A percentile compares a stretch with the other conserved stretches of the same genome.
phyloP scores from a whole-genome alignment of 1,284 basidiomycete species.

The Ceratobasidium sp. region DNA sequence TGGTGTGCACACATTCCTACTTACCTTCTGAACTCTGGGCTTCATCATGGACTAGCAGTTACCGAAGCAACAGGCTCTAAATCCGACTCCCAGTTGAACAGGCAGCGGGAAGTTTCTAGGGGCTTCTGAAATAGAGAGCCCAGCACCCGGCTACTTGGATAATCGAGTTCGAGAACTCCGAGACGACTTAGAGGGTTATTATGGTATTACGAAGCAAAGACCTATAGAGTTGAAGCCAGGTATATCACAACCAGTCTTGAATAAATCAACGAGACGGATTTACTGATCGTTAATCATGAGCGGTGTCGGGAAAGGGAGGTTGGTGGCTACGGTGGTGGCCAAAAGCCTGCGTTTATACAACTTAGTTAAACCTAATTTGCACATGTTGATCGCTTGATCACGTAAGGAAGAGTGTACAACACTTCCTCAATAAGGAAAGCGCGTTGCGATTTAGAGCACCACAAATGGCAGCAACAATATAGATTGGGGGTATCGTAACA shows the following conservation, averaged over 20 bases:
- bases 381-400: background rate
- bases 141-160: no score
- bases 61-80: background rate
- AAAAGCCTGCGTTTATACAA: background rate
- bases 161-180: no score
- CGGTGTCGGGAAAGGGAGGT: background rate
- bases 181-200: no score
- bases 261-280: background rate
- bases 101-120: no score
- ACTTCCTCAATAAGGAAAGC: background rate
- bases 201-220: background rate
- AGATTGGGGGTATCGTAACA: background rate
- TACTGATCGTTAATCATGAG: background rate
- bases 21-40: background rate
- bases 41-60: background rate
- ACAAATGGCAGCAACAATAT: background rate
- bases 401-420: background rate
- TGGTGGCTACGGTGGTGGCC: slow-evolving; percentile 29
- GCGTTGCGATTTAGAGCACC: background rate
- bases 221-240: background rate
- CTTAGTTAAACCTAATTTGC: slow-evolving; percentile 1
- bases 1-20: background rate
- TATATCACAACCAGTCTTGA: background rate
- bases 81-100: no score
- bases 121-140: no score